These are phyloP conservation scores for Fusarium sp. DNA, from an alignment of 2,329 filamentous ascomycete species.

Conservation along the genomic window DNA sequence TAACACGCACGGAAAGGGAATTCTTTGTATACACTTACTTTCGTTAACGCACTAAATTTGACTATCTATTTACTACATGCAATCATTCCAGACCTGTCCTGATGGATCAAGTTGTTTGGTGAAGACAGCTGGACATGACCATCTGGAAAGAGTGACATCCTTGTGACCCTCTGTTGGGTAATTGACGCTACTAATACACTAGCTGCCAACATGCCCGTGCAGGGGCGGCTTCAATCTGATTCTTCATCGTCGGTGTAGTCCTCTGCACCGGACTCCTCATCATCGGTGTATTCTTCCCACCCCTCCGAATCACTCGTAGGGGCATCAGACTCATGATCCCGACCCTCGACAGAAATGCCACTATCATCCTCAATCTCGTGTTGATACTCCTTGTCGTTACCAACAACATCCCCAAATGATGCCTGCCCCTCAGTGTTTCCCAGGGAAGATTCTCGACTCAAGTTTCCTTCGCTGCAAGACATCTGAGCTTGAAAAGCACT, in stretches of 20 bases:
- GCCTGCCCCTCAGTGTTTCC: neutral
- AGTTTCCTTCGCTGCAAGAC: neutral
- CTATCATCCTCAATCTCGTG: neutral
- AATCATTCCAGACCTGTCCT: too few relatives aligned
- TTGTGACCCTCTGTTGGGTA: too few relatives aligned
- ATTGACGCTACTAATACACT: too few relatives aligned
- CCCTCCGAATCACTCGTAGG: neutral
- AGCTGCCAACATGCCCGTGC: too few relatives aligned
- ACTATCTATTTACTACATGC: too few relatives aligned
- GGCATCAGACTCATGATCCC: neutral
- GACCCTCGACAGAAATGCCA: neutral
- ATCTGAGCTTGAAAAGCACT: neutral
- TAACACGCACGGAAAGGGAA: too few relatives aligned
- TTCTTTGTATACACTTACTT: too few relatives aligned
- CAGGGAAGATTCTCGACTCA: neutral
- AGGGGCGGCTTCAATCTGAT: too few relatives aligned
- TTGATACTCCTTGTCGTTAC: neutral
- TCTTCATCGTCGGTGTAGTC: neutral
- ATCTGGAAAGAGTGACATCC: too few relatives aligned
- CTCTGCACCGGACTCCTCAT: neutral
- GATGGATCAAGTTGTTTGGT: too few relatives aligned
- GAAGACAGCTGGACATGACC: too few relatives aligned
- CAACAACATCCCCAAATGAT: neutral
- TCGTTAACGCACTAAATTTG: too few relatives aligned
- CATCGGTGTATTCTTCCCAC: neutral